Evolutionary conservation across 2,329 filamentous ascomycete genomes (phyloP), one percentile per base, ranked within the genome.

Genomic region (Zymoseptoria passerinii): DNA sequence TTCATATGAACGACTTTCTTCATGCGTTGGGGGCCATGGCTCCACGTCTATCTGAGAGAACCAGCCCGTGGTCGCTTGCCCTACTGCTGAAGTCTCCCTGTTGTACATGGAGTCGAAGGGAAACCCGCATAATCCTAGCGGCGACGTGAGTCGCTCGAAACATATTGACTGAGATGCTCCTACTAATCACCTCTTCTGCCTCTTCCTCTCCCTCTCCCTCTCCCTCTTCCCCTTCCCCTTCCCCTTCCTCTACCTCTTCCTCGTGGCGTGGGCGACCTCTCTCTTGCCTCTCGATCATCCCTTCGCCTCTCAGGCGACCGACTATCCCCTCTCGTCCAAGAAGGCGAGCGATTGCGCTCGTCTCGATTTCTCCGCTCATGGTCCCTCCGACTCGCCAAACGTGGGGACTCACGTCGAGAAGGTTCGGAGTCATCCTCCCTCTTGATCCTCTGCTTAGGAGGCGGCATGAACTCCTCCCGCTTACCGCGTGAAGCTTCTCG

Each of bases 171-270:
- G 23, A 23, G 23, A 23, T 23, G 2, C 2, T 23, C 23, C 23
- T 3, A 23, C 23, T 23, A 23, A 23, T 23, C 23, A n/a, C n/a
- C n/a, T n/a, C n/a, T n/a, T 44, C n/a, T 16, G 2, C 35, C 10
- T 44, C 35, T 44, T 58, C 56, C 23, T 57, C 56, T 27, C 28
- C 56, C 16, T 53, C 56, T n/a, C 28, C 28, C 8, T 53, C 55
- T 9, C 48, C 51, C 23, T 57, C 50, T 7, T 48, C 51, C 23
- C 52, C 50, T 20, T 57, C 35, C 19, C 44, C 49, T n/a, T 6
- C 48, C 27, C 50, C 53, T 27, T 55, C 53, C 28, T 48, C 49
- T 19, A 48, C 49, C 23, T 55, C 53, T 23, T 28, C 48, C 8
- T 27, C 19, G 49, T 27, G 49, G 49, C 19, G 49, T 18, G 23